Conservation (phyloP, 176 grass and related monocot genomes). For the Oryza officinalis region DNA sequence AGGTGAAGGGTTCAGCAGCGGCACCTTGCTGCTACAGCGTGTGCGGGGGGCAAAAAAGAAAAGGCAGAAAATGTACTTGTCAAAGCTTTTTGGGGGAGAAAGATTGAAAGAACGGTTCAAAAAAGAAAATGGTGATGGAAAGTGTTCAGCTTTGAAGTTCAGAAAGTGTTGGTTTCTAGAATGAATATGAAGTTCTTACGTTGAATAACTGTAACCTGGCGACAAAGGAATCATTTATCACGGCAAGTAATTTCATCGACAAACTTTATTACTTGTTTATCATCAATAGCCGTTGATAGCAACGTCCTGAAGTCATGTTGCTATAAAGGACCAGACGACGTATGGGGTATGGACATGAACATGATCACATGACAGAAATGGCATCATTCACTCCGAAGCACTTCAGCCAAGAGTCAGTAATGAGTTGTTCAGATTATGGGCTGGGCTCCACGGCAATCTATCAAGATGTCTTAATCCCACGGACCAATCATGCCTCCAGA, state of each 20-base stretch:
- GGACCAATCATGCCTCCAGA: neutral
- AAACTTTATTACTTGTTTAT: neutral
- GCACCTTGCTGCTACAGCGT: no score
- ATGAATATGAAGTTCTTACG: neutral
- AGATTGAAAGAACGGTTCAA: no score
- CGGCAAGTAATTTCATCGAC: neutral
- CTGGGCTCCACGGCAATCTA: neutral
- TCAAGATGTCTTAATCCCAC: neutral
- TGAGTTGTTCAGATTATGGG: neutral
- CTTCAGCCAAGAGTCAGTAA: neutral
- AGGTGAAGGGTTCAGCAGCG: no score
- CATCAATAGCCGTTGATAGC: neutral
- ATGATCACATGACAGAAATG: neutral
- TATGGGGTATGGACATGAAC: neutral
- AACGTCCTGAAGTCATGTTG: neutral
- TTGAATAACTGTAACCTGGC: neutral
- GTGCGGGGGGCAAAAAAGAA: no score
- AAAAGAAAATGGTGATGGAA: no score
- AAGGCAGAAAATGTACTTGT: no score
- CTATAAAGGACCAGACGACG: neutral
- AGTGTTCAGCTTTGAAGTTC: neutral
- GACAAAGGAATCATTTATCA: neutral
- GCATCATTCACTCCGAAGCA: neutral
- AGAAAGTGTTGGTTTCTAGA: neutral
- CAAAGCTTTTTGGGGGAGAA: no score